A percentile compares a stretch with the other conserved stretches of the same genome.
phyloP scores from a whole-genome alignment of 805 yeast genomes.

The Priceomyces melissophilus region DNA sequence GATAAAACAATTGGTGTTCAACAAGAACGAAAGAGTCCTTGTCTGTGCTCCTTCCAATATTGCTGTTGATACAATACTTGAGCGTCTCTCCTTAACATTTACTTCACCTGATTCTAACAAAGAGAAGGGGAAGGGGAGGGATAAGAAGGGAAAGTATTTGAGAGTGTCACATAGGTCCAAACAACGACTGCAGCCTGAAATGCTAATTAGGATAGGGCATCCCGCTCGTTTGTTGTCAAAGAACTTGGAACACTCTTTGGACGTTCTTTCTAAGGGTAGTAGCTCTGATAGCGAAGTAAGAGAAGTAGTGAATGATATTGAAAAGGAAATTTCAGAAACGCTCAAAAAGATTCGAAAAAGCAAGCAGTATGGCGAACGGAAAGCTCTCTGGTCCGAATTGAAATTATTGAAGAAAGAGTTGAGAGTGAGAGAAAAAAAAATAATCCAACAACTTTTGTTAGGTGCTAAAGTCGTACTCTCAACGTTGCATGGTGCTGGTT shows the following conservation, averaged over 20 bases:
- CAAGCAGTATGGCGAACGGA: constrained; percentile 61
- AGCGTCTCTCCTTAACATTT: constrained; percentile 51
- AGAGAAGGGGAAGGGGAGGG: constrained; percentile 1
- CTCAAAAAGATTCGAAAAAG: constrained; percentile 57
- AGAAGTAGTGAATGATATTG: constrained; percentile 62
- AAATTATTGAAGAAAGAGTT: constrained; percentile 70
- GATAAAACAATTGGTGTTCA: constrained; percentile 62
- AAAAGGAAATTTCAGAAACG: constrained; percentile 63
- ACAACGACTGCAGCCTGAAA: constrained; percentile 27
- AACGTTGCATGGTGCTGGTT: constrained; percentile 86
- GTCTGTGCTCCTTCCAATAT: constrained; percentile 95
- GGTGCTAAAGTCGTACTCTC: constrained; percentile 69
- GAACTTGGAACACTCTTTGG: constrained; percentile 71
- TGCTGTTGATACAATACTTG: constrained; percentile 87
- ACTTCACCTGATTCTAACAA: constrained; percentile 7
- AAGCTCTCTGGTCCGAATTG: constrained; percentile 64
- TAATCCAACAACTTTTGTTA: constrained; percentile 54
- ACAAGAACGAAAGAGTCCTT: constrained; percentile 50
- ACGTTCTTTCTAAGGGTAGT: constrained; percentile 57
- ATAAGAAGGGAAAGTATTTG: constrained; percentile 21
- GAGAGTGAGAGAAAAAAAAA: constrained; percentile 59
- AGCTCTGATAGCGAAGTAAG: constrained; percentile 37
- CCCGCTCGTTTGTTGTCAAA: constrained; percentile 77
- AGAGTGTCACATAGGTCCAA: constrained; percentile 9
- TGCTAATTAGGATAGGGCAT: constrained; percentile 84